Evolutionary conservation across 2,329 filamentous ascomycete genomes (phyloP).

Genomic region (Aureobasidium sp.): DNA sequence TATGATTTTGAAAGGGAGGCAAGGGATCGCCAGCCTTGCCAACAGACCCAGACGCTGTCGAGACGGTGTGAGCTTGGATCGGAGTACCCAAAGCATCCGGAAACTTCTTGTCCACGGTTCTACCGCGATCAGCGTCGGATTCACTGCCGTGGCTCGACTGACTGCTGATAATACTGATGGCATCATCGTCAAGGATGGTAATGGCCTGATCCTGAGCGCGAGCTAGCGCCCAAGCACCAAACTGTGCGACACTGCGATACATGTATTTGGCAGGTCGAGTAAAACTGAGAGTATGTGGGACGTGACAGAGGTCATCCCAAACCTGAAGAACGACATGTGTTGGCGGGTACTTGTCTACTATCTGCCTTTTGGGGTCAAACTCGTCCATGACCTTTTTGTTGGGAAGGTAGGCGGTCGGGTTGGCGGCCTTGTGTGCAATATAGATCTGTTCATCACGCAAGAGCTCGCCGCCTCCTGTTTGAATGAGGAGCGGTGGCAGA

Average conservation of each 20-base stretch:
- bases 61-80: constrained; percentile 15
- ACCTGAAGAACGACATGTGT: constrained; percentile 92
- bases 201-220: constrained; percentile 73
- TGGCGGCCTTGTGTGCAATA: constrained; percentile 85
- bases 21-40: constrained; percentile 83
- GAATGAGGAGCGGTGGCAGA: constrained; percentile 76
- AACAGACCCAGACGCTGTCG: constrained; percentile 41
- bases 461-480: constrained; percentile 82
- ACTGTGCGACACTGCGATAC: constrained; percentile 88
- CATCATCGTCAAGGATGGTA: constrained; percentile 73
- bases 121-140: background rate
- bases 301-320: constrained; percentile 93
- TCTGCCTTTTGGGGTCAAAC: constrained; percentile 47
- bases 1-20: constrained; percentile 71
- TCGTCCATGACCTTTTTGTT: constrained; percentile 57
- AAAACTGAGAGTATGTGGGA: constrained; percentile 87
- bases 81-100: constrained; percentile 17
- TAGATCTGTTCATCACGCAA: constrained; percentile 94
- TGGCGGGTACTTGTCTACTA: constrained; percentile 62
- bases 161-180: constrained; percentile 64
- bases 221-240: constrained; percentile 84
- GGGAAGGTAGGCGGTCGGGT: constrained; percentile 70
- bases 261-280: constrained; percentile 94
- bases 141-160: constrained; percentile 28
- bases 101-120: constrained; percentile 15